A percentile compares a stretch with the other conserved stretches of the same genome.
Conservation (phyloP, 139 green algal species). For the Choricystis sp. region DNA sequence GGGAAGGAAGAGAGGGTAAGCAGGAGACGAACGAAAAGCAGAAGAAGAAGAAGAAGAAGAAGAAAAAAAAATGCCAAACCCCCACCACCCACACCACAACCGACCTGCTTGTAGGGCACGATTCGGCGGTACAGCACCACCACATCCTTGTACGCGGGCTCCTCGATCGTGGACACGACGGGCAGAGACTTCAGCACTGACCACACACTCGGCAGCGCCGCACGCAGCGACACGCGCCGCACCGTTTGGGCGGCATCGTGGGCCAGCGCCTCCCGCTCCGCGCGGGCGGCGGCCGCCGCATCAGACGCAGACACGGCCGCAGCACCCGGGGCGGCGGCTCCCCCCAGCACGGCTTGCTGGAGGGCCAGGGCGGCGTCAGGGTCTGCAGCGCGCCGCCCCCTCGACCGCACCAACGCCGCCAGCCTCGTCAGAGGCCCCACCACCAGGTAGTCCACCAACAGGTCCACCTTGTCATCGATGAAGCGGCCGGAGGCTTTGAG, state of each 20-base stretch:
- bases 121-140: slow-evolving; percentile 49
- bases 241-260: slow-evolving; percentile 7
- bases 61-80: background rate
- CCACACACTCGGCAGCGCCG: slow-evolving; percentile 26
- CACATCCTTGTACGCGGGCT: slow-evolving; percentile 51
- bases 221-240: slow-evolving; percentile 22
- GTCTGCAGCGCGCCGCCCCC: background rate
- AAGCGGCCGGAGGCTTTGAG: slow-evolving; percentile 26
- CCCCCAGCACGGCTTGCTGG: background rate
- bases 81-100: background rate
- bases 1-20: background rate
- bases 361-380: background rate
- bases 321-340: background rate
- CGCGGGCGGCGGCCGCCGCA: background rate
- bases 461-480: slow-evolving; percentile 59
- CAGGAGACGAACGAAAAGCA: background rate
- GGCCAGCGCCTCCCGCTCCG: background rate
- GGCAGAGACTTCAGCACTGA: slow-evolving; percentile 31
- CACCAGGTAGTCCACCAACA: slow-evolving; percentile 39
- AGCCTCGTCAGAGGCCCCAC: slow-evolving; percentile 19
- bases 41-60: background rate
- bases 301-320: background rate
- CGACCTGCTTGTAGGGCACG: slow-evolving; percentile 10
- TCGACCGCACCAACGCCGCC: slow-evolving; percentile 5
- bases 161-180: slow-evolving; percentile 31